Evolutionary conservation across 2,329 filamentous ascomycete genomes (phyloP).

Genomic region (Mariannaea sp.): DNA sequence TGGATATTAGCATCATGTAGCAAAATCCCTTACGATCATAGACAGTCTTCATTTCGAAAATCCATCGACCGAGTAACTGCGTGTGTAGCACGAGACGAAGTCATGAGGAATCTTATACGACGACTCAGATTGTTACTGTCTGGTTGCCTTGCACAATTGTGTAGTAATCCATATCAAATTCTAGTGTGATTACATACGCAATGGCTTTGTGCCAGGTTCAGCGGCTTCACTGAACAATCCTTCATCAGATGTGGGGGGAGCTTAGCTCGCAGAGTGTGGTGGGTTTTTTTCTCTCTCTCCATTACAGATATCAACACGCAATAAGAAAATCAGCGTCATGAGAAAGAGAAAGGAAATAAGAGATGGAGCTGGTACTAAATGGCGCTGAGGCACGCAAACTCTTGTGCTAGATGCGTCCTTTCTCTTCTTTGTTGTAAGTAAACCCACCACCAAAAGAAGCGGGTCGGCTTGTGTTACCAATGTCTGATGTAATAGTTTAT

Average conservation of each 20-base stretch:
- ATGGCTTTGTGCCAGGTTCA: constrained; percentile 25
- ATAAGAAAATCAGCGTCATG: constrained; percentile 34
- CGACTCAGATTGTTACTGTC: not conserved
- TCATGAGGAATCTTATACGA: too few relatives aligned
- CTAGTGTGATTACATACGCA: constrained; percentile 28
- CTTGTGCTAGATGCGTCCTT: too few relatives aligned
- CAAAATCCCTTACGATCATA: not conserved
- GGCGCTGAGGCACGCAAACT: too few relatives aligned
- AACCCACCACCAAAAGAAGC: too few relatives aligned
- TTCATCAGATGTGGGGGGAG: constrained; percentile 21
- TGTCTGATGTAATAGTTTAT: constrained; percentile 20
- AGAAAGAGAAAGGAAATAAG: too few relatives aligned
- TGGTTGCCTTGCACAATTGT: too few relatives aligned
- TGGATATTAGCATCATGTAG: not conserved
- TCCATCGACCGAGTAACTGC: constrained; percentile 13
- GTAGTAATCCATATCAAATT: too few relatives aligned
- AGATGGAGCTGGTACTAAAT: too few relatives aligned
- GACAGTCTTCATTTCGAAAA: constrained; percentile 5
- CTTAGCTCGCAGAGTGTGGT: constrained; percentile 22
- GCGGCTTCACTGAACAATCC: constrained; percentile 24
- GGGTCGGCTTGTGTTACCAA: constrained; percentile 28
- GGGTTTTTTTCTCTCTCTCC: constrained; percentile 23
- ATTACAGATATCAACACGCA: constrained; percentile 32
- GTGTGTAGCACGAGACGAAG: not conserved
- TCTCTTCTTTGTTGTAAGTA: too few relatives aligned